Percentiles rank a stretch among this genome's conserved stretches.
Evolutionary conservation across 2,329 filamentous ascomycete species (phyloP).

Genomic region (Fusarium neocosmosporiellum): DNA sequence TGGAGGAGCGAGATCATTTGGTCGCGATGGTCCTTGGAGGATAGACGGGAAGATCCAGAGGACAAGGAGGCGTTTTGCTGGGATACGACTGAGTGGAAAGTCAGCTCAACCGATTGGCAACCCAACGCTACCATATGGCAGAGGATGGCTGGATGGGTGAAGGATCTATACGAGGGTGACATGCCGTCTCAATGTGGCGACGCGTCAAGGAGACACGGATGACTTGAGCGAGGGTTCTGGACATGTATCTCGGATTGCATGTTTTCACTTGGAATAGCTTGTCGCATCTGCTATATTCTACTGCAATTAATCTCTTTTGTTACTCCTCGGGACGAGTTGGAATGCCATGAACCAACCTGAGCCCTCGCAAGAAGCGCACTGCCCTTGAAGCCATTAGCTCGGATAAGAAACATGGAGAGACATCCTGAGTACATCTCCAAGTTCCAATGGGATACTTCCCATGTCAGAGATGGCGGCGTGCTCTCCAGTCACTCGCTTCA

Average conservation of each 20-base stretch:
- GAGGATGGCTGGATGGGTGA: neutral
- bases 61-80: neutral
- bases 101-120: too few species aligned
- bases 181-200: neutral
- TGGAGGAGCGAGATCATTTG: neutral
- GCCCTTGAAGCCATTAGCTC: too few species aligned
- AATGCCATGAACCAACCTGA: too few species aligned
- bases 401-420: too few species aligned
- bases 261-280: neutral
- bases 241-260: neutral
- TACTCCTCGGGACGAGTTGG: too few species aligned
- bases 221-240: neutral
- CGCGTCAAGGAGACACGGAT: neutral
- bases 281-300: too few species aligned
- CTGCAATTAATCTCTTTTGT: too few species aligned
- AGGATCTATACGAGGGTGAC: neutral
- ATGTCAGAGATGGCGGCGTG: too few species aligned
- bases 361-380: too few species aligned
- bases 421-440: too few species aligned
- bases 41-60: neutral
- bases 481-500: too few species aligned
- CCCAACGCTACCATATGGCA: neutral
- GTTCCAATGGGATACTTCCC: too few species aligned
- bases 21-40: neutral
- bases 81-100: neutral